Base-by-base conservation (phyloP, 2,329 filamentous ascomycete genomes). In the Colletotrichum sidae region DNA sequence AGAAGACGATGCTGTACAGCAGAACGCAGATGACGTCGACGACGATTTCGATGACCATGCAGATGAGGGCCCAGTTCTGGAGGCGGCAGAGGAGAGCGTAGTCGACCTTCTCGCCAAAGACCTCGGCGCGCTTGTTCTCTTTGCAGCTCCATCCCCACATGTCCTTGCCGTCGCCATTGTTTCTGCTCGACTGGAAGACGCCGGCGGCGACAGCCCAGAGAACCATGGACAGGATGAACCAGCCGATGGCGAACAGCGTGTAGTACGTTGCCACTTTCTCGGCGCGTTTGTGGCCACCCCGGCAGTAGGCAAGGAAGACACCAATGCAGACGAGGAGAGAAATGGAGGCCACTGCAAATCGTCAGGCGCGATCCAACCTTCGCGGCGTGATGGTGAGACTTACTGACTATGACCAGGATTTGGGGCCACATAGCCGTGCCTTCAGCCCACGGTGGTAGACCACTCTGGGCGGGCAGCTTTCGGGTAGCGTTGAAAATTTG, bases 91-190 rank as follows among this genome's bases (percentile, higher is more conserved):
- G 86, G 55, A 99, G 90, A 34, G 88, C 88, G 79, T 98, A 99
- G 79, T 96, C 86, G 71, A 99, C 87, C 72, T 96, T 90, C 61
- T 94, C 84, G 67, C 88, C 76, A 77, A 95, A 98, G 57, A 97
- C 81, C 55, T 93, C 80, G 60, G 90, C 83, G 67, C 95, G 90
- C 69, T 90, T 88, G 78, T 97, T 98, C 73, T 97, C 87, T 62
- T 94, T 91, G 78, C 96, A 99, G n/a, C 93, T 89, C 96, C 96
- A 99, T 65, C 95, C 94, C 96, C 96, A 99, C 79, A 99, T 88
- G 78, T 99, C 96, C 78, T 97, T 89, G 74, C 92, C 92, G 69
- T 88, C 81, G 74, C 75, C 74, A 74, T 86, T 92, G 72, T 88
- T 86, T 76, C 90, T 92, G 62, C 89, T 88, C 72, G 91, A 87